These are phyloP conservation scores for Candida wancherniae DNA, from an alignment of 805 yeast species.

Conservation along the genomic window DNA sequence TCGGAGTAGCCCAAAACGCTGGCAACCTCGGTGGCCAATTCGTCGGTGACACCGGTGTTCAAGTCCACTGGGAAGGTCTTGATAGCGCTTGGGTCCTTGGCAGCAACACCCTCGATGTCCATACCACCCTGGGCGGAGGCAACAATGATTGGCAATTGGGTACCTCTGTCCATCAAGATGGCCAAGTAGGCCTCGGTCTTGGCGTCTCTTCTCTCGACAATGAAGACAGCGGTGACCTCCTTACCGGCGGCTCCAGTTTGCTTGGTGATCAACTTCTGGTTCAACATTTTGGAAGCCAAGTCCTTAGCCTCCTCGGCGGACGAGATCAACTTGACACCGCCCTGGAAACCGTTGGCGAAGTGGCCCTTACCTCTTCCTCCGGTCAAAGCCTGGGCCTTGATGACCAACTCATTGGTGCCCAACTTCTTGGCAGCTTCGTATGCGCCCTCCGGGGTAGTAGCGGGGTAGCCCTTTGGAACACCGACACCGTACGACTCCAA, in stretches of 20 bases:
- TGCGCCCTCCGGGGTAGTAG: slow-evolving; percentile 87
- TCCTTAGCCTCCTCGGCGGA: slow-evolving; percentile 83
- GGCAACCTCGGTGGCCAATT: slow-evolving; percentile 72
- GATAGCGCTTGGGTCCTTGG: slow-evolving; percentile 84
- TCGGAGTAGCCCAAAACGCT: slow-evolving; percentile 73
- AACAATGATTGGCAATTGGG: slow-evolving; percentile 86
- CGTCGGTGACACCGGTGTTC: slow-evolving; percentile 73
- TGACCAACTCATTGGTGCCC: slow-evolving; percentile 76
- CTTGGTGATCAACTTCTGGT: slow-evolving; percentile 92
- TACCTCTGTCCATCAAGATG: slow-evolving; percentile 88
- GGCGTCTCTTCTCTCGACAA: slow-evolving; percentile 92
- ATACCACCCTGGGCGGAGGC: slow-evolving; percentile 99
- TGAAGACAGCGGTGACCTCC: slow-evolving; percentile 92
- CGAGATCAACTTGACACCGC: slow-evolving; percentile 90
- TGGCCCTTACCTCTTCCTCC: slow-evolving; percentile 99
- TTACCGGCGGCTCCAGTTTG: slow-evolving; percentile 98
- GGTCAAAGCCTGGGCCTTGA: slow-evolving; percentile 97
- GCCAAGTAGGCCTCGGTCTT: slow-evolving; percentile 94
- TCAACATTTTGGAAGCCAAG: slow-evolving; percentile 83
- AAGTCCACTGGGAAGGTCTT: slow-evolving; percentile 79
- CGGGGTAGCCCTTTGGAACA: slow-evolving; percentile 88
- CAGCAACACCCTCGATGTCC: slow-evolving; percentile 99
- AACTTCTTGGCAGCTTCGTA: slow-evolving; percentile 73
- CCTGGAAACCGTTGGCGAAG: slow-evolving; percentile 91
- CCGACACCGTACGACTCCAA: slow-evolving; percentile 80